Conservation (phyloP, 495 filamentous ascomycete genomes). For the Annulohypoxylon bovei region DNA sequence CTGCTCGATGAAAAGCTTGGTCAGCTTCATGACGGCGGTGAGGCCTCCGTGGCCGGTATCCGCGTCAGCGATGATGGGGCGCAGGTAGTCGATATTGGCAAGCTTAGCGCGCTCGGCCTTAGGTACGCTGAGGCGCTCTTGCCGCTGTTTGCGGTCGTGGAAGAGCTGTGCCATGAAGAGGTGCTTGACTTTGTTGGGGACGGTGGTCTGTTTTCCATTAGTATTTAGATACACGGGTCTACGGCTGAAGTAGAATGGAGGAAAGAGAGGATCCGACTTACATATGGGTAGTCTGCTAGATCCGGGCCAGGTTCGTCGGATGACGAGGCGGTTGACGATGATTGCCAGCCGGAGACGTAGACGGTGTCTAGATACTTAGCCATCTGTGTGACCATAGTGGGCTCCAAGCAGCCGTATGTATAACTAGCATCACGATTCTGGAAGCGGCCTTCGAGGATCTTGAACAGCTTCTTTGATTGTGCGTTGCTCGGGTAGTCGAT, state of each 20-base stretch:
- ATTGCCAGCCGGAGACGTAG: conserved; percentile 99
- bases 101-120: conserved; percentile 76
- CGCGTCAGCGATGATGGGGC: conserved; percentile 96
- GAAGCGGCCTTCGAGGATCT: conserved; percentile 85
- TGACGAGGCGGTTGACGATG: conserved; percentile 92
- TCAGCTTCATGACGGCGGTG: conserved; percentile 98
- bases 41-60: conserved; percentile 97
- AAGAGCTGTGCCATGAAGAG: conserved; percentile 98
- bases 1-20: conserved; percentile 96
- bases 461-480: conserved; percentile 94
- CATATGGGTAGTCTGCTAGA: conserved; percentile 98
- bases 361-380: conserved; percentile 98
- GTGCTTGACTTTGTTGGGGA: conserved; percentile 97
- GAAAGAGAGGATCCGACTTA: conserved; percentile 54
- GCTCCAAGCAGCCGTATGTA: conserved; percentile 97
- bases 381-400: conserved; percentile 99
- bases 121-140: conserved; percentile 86
- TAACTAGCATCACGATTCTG: conserved; percentile 85
- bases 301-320: conserved; percentile 96
- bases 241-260: neutral
- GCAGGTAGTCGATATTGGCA: conserved; percentile 90
- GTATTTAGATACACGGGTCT: neutral
- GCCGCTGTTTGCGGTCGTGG: conserved; percentile 98
- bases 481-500: conserved; percentile 91
- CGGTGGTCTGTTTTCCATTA: conserved; percentile 75